Percentiles rank a stretch among this genome's conserved stretches.
Evolutionary conservation across 805 yeast species (phyloP).

Genomic region (Nakazawaea ambrosiae): DNA sequence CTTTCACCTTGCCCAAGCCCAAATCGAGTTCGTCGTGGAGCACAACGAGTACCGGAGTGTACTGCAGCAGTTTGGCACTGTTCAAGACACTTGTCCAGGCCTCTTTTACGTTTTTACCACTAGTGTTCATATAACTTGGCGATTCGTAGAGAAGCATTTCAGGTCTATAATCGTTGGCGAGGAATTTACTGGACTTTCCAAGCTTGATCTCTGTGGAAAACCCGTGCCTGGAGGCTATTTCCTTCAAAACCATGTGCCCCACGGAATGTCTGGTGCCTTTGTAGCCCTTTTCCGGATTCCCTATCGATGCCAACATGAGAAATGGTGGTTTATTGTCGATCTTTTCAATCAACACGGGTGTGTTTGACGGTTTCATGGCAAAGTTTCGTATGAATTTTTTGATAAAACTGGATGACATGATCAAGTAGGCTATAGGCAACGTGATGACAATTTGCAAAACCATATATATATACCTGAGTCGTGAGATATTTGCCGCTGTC

Average conservation of each 20-base stretch:
- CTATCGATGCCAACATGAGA: conserved; percentile 47
- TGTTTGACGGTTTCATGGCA: background rate
- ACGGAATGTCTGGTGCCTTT: conserved; percentile 68
- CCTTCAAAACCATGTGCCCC: conserved; percentile 54
- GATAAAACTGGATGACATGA: too few species aligned
- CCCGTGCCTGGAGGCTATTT: conserved; percentile 15
- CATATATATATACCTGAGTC: too few species aligned
- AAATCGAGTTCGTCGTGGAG: conserved; percentile 76
- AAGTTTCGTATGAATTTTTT: background rate
- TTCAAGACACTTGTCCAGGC: conserved; percentile 36
- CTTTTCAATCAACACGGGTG: background rate
- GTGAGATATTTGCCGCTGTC: too few species aligned
- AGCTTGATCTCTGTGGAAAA: conserved; percentile 11
- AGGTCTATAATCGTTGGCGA: conserved; percentile 14
- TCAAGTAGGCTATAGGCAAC: too few species aligned
- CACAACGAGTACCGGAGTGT: conserved; percentile 41
- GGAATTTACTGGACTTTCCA: conserved; percentile 19
- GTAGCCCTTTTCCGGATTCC: conserved; percentile 68
- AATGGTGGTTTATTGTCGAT: conserved; percentile 16
- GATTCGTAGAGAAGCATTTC: conserved; percentile 42
- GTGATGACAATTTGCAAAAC: background rate
- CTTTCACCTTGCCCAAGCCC: conserved; percentile 57
- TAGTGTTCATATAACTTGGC: conserved; percentile 61
- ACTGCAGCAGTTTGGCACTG: conserved; percentile 16
- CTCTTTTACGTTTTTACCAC: conserved; percentile 50